Percentiles rank a stretch among this genome's conserved stretches.
Evolutionary conservation across 257 asterid genomes (phyloP).

Genomic region (Solanum neorickii): DNA sequence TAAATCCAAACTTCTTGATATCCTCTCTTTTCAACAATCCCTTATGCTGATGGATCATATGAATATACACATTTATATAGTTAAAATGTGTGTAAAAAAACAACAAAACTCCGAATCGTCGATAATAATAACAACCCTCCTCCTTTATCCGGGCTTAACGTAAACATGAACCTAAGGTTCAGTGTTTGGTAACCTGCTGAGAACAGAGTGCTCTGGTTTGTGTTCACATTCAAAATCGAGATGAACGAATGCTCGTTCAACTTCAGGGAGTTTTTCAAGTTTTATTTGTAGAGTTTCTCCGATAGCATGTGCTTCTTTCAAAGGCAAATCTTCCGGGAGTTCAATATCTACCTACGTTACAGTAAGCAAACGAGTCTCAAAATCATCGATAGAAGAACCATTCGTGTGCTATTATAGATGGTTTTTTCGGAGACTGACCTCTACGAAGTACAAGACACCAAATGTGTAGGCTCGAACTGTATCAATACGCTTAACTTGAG

Average conservation of each 20-base stretch:
- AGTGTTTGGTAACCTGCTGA: conserved; percentile 56
- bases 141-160: background rate
- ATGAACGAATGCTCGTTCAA: conserved; percentile 90
- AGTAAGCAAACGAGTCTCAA: background rate
- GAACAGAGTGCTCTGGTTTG: conserved; percentile 80
- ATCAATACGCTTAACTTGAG: conserved; percentile 67
- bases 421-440: conserved; percentile 32
- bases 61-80: background rate
- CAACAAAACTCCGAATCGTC: background rate
- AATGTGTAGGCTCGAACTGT: conserved; percentile 95
- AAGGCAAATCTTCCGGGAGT: conserved; percentile 74
- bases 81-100: background rate
- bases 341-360: conserved; percentile 65
- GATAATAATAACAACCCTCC: background rate
- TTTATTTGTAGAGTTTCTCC: conserved; percentile 78
- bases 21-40: background rate
- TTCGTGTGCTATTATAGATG: background rate
- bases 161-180: conserved; percentile 34
- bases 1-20: background rate
- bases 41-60: background rate
- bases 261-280: conserved; percentile 77
- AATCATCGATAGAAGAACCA: background rate
- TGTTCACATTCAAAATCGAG: conserved; percentile 74
- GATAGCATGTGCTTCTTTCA: conserved; percentile 74
- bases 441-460: conserved; percentile 81